These are phyloP conservation scores for Heterobasidion irregulare DNA, from an alignment of 1,284 basidiomycete species.

Conservation along the genomic window DNA sequence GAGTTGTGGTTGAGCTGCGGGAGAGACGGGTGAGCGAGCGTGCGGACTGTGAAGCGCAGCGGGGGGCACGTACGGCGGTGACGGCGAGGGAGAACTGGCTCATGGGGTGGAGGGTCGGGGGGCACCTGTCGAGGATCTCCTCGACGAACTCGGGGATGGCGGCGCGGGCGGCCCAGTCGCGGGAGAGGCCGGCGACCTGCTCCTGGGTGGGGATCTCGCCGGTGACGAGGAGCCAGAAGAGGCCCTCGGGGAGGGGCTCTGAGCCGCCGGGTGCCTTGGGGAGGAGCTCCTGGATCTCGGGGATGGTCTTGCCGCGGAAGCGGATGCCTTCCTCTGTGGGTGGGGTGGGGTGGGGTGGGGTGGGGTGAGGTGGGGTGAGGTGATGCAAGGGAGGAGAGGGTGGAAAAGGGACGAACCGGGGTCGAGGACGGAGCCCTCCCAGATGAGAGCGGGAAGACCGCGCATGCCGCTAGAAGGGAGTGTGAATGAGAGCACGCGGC, in stretches of 20 bases:
- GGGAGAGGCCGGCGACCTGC: constrained; percentile 79
- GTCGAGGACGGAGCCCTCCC: constrained; percentile 95
- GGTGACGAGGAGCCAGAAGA: constrained; percentile 94
- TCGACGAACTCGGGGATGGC: constrained; percentile 88
- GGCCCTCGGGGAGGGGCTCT: constrained; percentile 89
- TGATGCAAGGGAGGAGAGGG: not conserved
- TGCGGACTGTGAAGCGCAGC: not conserved
- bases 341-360: not conserved
- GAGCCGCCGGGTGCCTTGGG: constrained; percentile 85
- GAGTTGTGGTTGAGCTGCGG: constrained; percentile 92
- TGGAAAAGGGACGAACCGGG: constrained; percentile 45
- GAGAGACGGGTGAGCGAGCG: not conserved
- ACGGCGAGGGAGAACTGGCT: constrained; percentile 93
- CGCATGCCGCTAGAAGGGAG: constrained; percentile 74
- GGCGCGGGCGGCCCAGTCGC: constrained; percentile 89
- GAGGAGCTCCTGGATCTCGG: constrained; percentile 79
- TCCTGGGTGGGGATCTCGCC: constrained; percentile 88
- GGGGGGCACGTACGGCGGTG: constrained; percentile 58
- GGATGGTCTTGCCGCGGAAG: constrained; percentile 90
- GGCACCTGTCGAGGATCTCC: constrained; percentile 89
- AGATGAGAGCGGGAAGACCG: constrained; percentile 81
- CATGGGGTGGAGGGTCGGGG: constrained; percentile 94
- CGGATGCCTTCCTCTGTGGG: constrained; percentile 86
- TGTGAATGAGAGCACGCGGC: not conserved
- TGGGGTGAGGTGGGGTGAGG: not conserved